Evolutionary conservation across 768 basidiomycete species (phyloP).

Genomic region (Agrocybe praecox): DNA sequence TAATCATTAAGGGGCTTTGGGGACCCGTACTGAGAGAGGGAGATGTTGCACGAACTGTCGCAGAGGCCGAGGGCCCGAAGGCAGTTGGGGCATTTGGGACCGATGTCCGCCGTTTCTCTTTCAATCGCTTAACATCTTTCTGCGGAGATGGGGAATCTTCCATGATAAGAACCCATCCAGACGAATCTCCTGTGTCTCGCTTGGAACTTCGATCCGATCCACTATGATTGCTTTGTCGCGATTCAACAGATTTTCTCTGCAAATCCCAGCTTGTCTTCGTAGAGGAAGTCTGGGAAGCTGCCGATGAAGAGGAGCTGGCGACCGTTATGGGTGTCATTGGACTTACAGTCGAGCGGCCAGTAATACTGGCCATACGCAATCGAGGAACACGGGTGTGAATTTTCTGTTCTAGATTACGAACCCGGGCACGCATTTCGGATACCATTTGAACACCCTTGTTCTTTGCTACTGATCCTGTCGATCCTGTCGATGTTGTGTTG

Average conservation of each 20-base stretch:
- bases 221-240: conserved; percentile 47
- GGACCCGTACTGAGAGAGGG: conserved; percentile 26
- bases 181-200: conserved; percentile 58
- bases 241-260: conserved; percentile 44
- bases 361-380: conserved; percentile 79
- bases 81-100: conserved; percentile 61
- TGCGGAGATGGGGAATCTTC: conserved; percentile 79
- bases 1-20: conserved; percentile 30
- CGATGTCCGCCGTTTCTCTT: conserved; percentile 54
- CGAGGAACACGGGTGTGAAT: conserved; percentile 87
- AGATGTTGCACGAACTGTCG: conserved; percentile 36
- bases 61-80: conserved; percentile 42
- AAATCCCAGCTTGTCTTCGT: conserved; percentile 48
- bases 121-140: conserved; percentile 49
- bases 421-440: conserved; percentile 86
- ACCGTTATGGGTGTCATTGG: conserved; percentile 27
- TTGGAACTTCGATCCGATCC: conserved; percentile 46
- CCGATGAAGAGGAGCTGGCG: conserved; percentile 35
- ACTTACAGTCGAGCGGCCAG: conserved; percentile 45
- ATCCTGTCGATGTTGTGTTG: conserved; percentile 31
- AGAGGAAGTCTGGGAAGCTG: conserved; percentile 40
- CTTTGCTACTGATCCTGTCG: conserved; percentile 55
- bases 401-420: conserved; percentile 81
- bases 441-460: conserved; percentile 92
- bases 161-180: conserved; percentile 90